Conservation (phyloP, 176 grass and related monocot genomes). For the Lolium rigidum region DNA sequence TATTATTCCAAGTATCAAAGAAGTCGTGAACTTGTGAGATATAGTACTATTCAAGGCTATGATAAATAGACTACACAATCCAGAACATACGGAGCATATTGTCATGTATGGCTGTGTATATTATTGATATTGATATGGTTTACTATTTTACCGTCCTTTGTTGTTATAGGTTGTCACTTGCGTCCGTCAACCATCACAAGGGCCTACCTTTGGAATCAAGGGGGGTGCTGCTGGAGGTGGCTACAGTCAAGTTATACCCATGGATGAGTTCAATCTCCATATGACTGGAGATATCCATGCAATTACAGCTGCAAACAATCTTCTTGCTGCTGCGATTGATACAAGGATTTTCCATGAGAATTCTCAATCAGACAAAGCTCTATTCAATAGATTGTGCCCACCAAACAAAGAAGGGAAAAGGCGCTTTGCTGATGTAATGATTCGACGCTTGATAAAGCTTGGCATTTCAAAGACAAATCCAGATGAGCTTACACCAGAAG, state of each 20-base stretch:
- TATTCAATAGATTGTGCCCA: conserved; percentile 92
- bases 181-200: conserved; percentile 95
- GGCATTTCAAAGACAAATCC: conserved; percentile 86
- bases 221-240: conserved; percentile 97
- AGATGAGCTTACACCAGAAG: conserved; percentile 90
- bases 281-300: conserved; percentile 97
- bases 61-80: not conserved
- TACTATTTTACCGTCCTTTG: not conserved
- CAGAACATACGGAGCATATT: not conserved
- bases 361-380: conserved; percentile 93
- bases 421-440: conserved; percentile 83
- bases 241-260: conserved; percentile 99
- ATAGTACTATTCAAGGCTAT: not conserved
- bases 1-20: not conserved
- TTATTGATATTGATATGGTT: not conserved
- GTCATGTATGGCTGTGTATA: conserved; percentile 13
- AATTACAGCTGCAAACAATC: conserved; percentile 98
- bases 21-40: not conserved
- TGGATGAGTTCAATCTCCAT: conserved; percentile 99
- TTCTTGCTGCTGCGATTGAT: conserved; percentile 98
- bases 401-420: conserved; percentile 96
- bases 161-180: conserved; percentile 85
- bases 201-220: conserved; percentile 97
- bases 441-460: conserved; percentile 74
- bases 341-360: conserved; percentile 90